Evolutionary conservation across 2,329 filamentous ascomycete genomes (phyloP), one percentile per base, ranked within the genome.

Genomic region (Elsinoe australis): DNA sequence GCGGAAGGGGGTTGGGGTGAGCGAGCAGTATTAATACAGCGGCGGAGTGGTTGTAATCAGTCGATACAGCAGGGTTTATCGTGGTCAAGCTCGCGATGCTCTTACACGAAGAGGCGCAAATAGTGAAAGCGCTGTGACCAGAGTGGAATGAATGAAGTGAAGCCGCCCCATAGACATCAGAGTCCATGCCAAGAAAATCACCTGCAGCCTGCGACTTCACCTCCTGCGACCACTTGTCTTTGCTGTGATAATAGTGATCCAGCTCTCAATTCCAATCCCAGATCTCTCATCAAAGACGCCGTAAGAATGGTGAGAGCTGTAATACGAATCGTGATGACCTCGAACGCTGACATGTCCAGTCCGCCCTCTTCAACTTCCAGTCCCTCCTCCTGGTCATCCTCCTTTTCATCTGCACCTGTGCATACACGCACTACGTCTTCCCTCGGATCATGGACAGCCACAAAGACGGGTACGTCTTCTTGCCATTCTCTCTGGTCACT

Each of bases 281-380:
- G n/a, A n/a, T n/a, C n/a, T n/a, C n/a, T n/a, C n/a, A n/a, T n/a
- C n/a, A n/a, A n/a, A n/a, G n/a, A n/a, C n/a, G n/a, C n/a, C n/a
- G n/a, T n/a, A n/a, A n/a, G n/a, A n/a, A n/a, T n/a, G n/a, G n/a
- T n/a, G n/a, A n/a, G n/a, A n/a, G n/a, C n/a, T n/a, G n/a, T n/a
- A n/a, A n/a, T n/a, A n/a, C n/a, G n/a, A n/a, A n/a, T n/a, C n/a
- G n/a, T n/a, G n/a, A n/a, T n/a, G n/a, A n/a, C n/a, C n/a, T n/a
- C n/a, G n/a, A n/a, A 15, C 9, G 24, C 45, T 51, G 32, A 53
- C 14, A 29, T 29, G 18, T 15, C 44, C 61, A 95, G 92, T 85
- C 92, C 51, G 92, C 92, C 49, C 83, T 98, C 61, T 95, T 98
- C 82, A 96, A 96, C 72, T 96, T 98, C 74, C 88, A 95, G 69